A percentile compares a stretch with the other conserved stretches of the same genome.
These are phyloP conservation scores for Cucumis variabilis DNA, from an alignment of 331 rosid genomes.

Conservation along the genomic window DNA sequence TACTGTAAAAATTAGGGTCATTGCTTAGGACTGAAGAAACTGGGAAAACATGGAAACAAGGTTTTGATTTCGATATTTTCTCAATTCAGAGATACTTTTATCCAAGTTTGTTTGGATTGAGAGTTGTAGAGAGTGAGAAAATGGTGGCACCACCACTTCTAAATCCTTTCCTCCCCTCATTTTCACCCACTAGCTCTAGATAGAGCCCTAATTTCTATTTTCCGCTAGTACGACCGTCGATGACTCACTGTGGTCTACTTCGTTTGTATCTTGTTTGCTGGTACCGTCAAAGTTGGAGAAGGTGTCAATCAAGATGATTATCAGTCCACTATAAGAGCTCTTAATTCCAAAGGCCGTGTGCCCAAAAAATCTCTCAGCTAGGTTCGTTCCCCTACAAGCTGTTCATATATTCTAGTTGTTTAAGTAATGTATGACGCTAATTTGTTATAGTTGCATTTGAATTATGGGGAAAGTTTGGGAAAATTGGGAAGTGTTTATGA, in stretches of 20 bases:
- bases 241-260: slow-evolving; percentile 29
- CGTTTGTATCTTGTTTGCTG: slow-evolving; percentile 34
- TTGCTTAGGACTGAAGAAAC: too few relatives aligned
- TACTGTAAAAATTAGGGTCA: too few relatives aligned
- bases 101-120: background rate
- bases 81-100: background rate
- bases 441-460: slow-evolving; percentile 19
- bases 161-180: slow-evolving; percentile 53
- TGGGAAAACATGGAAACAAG: too few relatives aligned
- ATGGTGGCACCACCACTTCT: slow-evolving; percentile 15
- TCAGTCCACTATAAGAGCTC: slow-evolving; percentile 83
- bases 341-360: slow-evolving; percentile 82
- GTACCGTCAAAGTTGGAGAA: slow-evolving; percentile 36
- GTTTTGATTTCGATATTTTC: too few relatives aligned
- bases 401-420: slow-evolving; percentile 30
- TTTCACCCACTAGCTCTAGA: slow-evolving; percentile 26
- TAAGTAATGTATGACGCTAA: background rate
- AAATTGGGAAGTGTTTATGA: background rate
- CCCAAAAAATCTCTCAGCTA: slow-evolving; percentile 95
- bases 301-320: slow-evolving; percentile 62
- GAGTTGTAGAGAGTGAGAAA: background rate
- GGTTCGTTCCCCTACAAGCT: slow-evolving; percentile 47
- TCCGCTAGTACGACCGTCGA: slow-evolving; percentile 31
- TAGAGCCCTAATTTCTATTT: slow-evolving; percentile 32
- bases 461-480: background rate